Evolutionary conservation across 352 stramenopile species (phyloP).

Genomic region (Aphanomyces astaci): DNA sequence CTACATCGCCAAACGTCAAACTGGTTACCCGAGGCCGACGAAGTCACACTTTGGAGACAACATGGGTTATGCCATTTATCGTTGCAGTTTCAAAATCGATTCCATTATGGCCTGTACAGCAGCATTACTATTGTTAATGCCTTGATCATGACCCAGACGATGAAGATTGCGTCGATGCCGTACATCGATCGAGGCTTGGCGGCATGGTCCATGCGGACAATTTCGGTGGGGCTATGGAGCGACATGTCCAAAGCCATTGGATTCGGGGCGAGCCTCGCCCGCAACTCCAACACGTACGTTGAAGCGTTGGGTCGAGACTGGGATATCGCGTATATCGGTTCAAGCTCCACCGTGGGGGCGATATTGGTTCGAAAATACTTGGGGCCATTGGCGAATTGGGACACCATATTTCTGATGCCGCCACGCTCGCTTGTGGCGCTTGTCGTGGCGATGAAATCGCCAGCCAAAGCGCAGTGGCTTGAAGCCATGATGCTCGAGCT

Average conservation of each 20-base stretch:
- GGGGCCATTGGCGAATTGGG: neutral
- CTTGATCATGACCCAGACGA: neutral
- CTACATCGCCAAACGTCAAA: neutral
- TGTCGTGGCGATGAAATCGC: neutral
- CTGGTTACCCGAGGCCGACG: neutral
- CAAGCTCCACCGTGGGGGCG: neutral
- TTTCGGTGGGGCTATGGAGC: constrained; percentile 7
- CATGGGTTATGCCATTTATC: neutral
- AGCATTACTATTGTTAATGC: constrained; percentile 9
- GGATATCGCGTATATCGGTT: neutral
- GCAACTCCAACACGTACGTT: neutral
- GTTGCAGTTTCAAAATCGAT: constrained; percentile 18
- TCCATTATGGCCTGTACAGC: neutral
- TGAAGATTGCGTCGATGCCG: neutral
- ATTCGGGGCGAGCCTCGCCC: neutral
- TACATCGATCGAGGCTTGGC: neutral
- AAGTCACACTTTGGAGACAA: constrained; percentile 5
- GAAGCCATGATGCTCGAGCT: no score
- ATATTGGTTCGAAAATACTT: neutral
- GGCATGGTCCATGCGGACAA: neutral
- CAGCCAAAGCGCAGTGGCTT: no score
- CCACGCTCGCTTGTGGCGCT: neutral
- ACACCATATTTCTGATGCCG: neutral
- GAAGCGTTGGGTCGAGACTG: neutral
- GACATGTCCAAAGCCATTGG: neutral